Percentiles rank a stretch among this genome's conserved stretches.
Evolutionary conservation across 2,329 filamentous ascomycete species (phyloP).

Genomic region (Alternaria arborescens): DNA sequence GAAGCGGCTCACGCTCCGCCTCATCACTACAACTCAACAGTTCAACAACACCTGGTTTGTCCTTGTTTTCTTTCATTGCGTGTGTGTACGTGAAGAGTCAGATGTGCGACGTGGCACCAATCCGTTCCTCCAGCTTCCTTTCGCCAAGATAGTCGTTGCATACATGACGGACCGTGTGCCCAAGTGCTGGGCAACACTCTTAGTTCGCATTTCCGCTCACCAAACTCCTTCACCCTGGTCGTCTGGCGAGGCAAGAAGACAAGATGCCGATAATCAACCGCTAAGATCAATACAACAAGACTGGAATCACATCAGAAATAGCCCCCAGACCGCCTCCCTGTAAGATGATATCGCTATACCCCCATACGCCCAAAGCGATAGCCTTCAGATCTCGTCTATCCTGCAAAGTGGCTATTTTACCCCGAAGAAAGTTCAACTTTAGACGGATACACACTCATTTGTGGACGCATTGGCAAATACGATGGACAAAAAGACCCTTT

Average conservation of each 20-base stretch:
- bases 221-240: neutral
- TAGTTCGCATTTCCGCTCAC: slow-evolving; percentile 5
- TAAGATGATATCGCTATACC: neutral
- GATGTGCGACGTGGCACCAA: slow-evolving; percentile 6
- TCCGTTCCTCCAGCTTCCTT: neutral
- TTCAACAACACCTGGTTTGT: slow-evolving; percentile 3
- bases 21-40: slow-evolving; percentile 11
- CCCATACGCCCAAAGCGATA: neutral
- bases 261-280: neutral
- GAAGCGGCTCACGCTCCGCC: slow-evolving; percentile 11
- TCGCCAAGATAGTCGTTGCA: slow-evolving; percentile 5
- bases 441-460: neutral
- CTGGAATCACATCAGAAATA: neutral
- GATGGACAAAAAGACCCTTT: neutral
- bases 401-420: neutral
- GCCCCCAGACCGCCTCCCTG: neutral
- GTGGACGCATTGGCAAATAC: neutral
- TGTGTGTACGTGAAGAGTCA: neutral
- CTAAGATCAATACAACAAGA: neutral
- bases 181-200: slow-evolving; percentile 4
- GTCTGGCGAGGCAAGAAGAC: neutral
- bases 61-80: neutral
- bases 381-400: neutral
- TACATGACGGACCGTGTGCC: slow-evolving; percentile 6
- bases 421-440: neutral